Conservation (phyloP, 805 yeast genomes). For the Priceomyces medius region DNA sequence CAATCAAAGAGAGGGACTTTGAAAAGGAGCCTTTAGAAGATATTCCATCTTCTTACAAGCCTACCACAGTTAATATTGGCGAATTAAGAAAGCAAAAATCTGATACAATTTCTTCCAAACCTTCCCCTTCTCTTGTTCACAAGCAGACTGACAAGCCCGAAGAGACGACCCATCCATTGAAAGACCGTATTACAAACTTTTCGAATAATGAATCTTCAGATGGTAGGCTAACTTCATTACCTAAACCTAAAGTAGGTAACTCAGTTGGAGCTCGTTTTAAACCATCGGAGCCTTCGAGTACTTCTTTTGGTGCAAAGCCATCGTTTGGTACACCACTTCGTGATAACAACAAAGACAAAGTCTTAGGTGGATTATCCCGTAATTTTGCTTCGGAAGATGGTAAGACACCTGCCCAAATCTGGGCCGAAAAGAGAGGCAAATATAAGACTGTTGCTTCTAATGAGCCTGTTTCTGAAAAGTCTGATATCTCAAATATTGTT, state of each 20-base stretch:
- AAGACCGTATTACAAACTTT: slow-evolving; percentile 47
- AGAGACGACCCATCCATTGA: slow-evolving; percentile 46
- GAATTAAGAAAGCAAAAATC: slow-evolving; percentile 51
- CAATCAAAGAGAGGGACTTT: slow-evolving; percentile 55
- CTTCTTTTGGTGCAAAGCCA: slow-evolving; percentile 37
- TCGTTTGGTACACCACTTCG: slow-evolving; percentile 21
- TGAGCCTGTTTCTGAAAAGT: slow-evolving; percentile 13
- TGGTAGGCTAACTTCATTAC: slow-evolving; percentile 59
- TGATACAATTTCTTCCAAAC: slow-evolving; percentile 44
- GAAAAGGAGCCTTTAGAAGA: slow-evolving; percentile 48
- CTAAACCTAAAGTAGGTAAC: slow-evolving; percentile 57
- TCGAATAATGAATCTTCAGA: slow-evolving; percentile 30
- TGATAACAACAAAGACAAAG: slow-evolving; percentile 38
- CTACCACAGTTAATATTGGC: slow-evolving; percentile 60
- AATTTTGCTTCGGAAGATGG: slow-evolving; percentile 70
- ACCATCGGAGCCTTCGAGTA: slow-evolving; percentile 27
- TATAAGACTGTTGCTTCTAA: slow-evolving; percentile 42
- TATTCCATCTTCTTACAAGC: slow-evolving; percentile 63
- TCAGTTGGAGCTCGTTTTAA: slow-evolving; percentile 51
- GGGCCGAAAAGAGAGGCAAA: slow-evolving; percentile 90
- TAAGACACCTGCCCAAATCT: slow-evolving; percentile 89
- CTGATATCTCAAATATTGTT: slow-evolving; percentile 18
- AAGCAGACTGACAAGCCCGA: slow-evolving; percentile 12
- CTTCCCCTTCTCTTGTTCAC: slow-evolving; percentile 22
- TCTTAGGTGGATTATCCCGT: slow-evolving; percentile 58